Conservation (phyloP, 257 asterid species). For the Apocynum venetum region DNA sequence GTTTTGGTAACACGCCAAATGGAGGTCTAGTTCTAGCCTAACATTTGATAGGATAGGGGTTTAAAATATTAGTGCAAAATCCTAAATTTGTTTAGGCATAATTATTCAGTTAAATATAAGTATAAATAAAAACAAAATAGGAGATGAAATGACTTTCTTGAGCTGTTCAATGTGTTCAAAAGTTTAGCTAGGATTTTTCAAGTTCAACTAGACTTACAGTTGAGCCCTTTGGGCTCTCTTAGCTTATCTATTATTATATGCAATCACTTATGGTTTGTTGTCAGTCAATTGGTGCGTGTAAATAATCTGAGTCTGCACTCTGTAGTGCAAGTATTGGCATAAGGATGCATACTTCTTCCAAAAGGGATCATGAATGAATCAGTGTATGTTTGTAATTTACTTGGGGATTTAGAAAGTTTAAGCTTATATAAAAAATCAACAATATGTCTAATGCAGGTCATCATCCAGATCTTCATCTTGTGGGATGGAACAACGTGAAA, state of each 20-base stretch:
- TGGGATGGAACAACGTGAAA: slow-evolving; percentile 89
- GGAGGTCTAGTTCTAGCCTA: background rate
- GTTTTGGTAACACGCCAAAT: background rate
- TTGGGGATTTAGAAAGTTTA: background rate
- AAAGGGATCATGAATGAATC: background rate
- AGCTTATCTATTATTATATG: background rate
- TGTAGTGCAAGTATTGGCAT: background rate
- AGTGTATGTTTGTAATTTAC: background rate
- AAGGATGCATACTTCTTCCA: background rate
- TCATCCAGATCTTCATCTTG: slow-evolving; percentile 98
- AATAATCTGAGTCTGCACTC: background rate
- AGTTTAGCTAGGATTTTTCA: background rate
- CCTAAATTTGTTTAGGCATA: background rate
- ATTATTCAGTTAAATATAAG: background rate
- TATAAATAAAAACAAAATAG: background rate
- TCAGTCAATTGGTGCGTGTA: background rate
- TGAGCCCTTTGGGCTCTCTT: background rate
- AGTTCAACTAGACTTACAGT: background rate
- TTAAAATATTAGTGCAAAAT: background rate
- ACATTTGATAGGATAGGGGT: background rate
- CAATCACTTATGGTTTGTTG: background rate
- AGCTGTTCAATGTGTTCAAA: background rate
- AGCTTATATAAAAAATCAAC: slow-evolving; percentile 8
- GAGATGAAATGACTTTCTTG: background rate
- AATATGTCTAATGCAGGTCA: slow-evolving; percentile 49